phyloP scores from a whole-genome alignment of 768 basidiomycete genomes.

The Chalciporus piperatus region DNA sequence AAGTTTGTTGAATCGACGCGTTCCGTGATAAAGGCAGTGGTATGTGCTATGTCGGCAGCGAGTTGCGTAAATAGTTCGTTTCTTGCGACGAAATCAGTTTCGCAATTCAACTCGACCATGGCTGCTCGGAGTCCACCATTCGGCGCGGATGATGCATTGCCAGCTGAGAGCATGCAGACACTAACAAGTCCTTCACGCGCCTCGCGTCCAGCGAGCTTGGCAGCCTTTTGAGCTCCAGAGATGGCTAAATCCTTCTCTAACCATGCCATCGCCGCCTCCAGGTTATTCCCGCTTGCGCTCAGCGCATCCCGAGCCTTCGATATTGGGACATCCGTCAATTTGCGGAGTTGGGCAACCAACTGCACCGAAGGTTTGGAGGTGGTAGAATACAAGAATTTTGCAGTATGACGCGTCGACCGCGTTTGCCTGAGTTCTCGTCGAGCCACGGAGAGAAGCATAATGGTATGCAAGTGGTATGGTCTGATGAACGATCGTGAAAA shows the following conservation, averaged over 20 bases:
- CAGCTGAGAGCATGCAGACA: slow-evolving; percentile 69
- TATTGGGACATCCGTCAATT: slow-evolving; percentile 77
- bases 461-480: too few species aligned
- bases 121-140: slow-evolving; percentile 62
- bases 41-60: slow-evolving; percentile 78
- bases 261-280: slow-evolving; percentile 76
- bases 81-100: slow-evolving; percentile 93
- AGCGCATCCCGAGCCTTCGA: slow-evolving; percentile 89
- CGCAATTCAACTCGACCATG: slow-evolving; percentile 92
- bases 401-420: background rate
- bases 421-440: slow-evolving; percentile 2
- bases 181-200: slow-evolving; percentile 80
- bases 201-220: slow-evolving; percentile 73
- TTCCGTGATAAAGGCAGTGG: slow-evolving; percentile 70
- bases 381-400: slow-evolving; percentile 48
- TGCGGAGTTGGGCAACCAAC: slow-evolving; percentile 84
- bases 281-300: slow-evolving; percentile 64
- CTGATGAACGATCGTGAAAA: too few species aligned
- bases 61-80: slow-evolving; percentile 79
- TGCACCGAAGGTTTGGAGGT: slow-evolving; percentile 60
- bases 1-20: slow-evolving; percentile 28
- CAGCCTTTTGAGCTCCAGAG: slow-evolving; percentile 76
- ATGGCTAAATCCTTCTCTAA: slow-evolving; percentile 68
- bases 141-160: slow-evolving; percentile 40
- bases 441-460: slow-evolving; percentile 17